A percentile compares a stretch with the other conserved stretches of the same genome.
Conservation (phyloP, 768 basidiomycete species). For the button mushroom (Agaricus bisporus) region DNA sequence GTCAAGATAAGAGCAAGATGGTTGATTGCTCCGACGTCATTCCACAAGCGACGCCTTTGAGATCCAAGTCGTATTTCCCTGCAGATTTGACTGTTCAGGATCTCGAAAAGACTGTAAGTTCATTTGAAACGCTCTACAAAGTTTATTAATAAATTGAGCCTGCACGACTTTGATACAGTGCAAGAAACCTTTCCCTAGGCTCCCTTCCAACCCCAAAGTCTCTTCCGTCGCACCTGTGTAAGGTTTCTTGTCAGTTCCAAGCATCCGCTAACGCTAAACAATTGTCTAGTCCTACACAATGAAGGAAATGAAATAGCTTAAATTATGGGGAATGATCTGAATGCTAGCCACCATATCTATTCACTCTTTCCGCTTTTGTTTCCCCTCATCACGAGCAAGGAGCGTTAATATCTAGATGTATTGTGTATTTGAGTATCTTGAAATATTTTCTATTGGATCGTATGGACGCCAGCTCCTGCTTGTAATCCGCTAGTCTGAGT, state of each 20-base stretch:
- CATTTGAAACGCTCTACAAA: not conserved
- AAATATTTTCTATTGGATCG: no score
- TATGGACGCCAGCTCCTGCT: no score
- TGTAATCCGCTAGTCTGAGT: no score
- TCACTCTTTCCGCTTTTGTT: not conserved
- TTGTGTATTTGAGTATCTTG: no score
- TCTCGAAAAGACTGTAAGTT: conserved; percentile 2
- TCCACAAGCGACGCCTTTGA: conserved; percentile 21
- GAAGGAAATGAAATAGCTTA: not conserved
- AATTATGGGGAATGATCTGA: not conserved
- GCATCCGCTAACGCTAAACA: not conserved
- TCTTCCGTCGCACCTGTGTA: conserved; percentile 8
- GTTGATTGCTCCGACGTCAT: conserved; percentile 42
- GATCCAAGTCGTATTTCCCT: not conserved
- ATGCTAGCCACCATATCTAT: not conserved
- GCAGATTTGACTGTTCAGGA: not conserved
- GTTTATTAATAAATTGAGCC: not conserved
- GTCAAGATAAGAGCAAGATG: conserved; percentile 28
- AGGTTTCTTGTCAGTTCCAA: not conserved
- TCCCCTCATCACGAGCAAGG: no score
- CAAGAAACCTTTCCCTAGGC: conserved; percentile 6
- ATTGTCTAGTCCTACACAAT: not conserved
- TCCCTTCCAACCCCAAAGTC: conserved; percentile 5
- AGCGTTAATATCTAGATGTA: no score
- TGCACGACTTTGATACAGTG: not conserved